These are phyloP conservation scores for Lodderomyces elongisporus DNA, from an alignment of 1,139 yeast genomes.

Conservation along the genomic window DNA sequence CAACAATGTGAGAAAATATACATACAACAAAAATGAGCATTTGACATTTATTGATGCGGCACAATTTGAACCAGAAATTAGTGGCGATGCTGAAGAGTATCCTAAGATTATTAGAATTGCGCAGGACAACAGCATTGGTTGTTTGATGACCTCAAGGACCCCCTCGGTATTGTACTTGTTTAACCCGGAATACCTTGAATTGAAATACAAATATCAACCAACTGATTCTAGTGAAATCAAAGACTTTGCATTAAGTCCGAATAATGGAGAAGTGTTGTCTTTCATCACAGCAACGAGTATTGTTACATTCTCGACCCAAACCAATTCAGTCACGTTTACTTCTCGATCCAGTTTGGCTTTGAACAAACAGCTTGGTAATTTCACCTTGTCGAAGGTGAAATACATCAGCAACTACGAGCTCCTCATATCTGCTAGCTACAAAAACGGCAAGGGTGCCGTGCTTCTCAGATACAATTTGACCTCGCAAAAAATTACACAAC, in stretches of 20 bases:
- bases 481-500: slow-evolving; percentile 37
- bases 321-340: slow-evolving; percentile 36
- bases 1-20: slow-evolving; percentile 67
- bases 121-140: slow-evolving; percentile 51
- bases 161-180: slow-evolving; percentile 59
- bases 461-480: slow-evolving; percentile 39
- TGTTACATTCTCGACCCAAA: slow-evolving; percentile 47
- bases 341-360: slow-evolving; percentile 19
- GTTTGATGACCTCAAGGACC: slow-evolving; percentile 54
- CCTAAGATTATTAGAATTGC: slow-evolving; percentile 55
- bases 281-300: slow-evolving; percentile 53
- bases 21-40: slow-evolving; percentile 52
- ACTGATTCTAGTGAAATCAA: slow-evolving; percentile 20
- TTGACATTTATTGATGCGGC: slow-evolving; percentile 57
- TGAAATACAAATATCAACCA: slow-evolving; percentile 19
- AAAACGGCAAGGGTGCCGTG: slow-evolving; percentile 36
- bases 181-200: slow-evolving; percentile 50
- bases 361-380: slow-evolving; percentile 26
- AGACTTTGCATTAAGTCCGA: slow-evolving; percentile 30
- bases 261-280: slow-evolving; percentile 49
- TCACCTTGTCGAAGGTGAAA: slow-evolving; percentile 52
- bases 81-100: slow-evolving; percentile 44
- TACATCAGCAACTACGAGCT: slow-evolving; percentile 52
- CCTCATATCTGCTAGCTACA: slow-evolving; percentile 52
- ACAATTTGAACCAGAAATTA: slow-evolving; percentile 39